Evolutionary conservation across 2,329 filamentous ascomycete genomes (phyloP), one percentile per base, ranked within the genome.

Genomic region (Exophiala aquamarina): DNA sequence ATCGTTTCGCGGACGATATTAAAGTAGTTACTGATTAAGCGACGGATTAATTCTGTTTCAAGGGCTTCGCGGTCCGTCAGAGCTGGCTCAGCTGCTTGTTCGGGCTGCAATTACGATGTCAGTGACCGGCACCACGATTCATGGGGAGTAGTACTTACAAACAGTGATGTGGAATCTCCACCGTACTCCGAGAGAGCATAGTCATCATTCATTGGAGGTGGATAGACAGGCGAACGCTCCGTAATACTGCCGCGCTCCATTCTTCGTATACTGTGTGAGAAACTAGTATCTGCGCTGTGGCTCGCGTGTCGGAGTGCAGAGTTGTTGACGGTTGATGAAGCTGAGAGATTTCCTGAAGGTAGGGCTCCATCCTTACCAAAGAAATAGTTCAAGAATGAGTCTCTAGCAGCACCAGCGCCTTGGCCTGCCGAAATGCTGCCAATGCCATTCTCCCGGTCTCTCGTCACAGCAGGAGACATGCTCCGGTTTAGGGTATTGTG

Each of bases 1-100:
- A 96, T 95, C n/a, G 89, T 92, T 71, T 98, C 93, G 54, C 93
- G 88, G 37, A 98, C 93, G 63, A 98, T 98, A 68, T 95, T 95
- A 77, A 98, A 98, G 76, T 98, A 98, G 1, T 91, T 96, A 23
- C 89, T 95, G 67, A 98, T 98, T 47, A 98, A 81, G 37, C 91
- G 88, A 37, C 92, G 87, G 66, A 98, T 98, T 32, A 98, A 83
- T 70, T 98, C 93, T 8, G 93, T 97, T 72, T 98, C 93, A 75
- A 98, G 87, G 35, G 90, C 87, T 72, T 98, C 93, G 42, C 93
- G 88, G 59, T 98, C 93, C 1, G 91, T 96, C 61, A 98, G 81
- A 46, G 89, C 89, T 26, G 90, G 90, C 63, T 95, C 90, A 52
- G 84, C 81, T 42, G 66, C 66, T 44, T 73, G 66, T 51, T 65